phyloP scores from a whole-genome alignment of 2,329 filamentous ascomycete genomes.

The Trichophyton mentagrophytes region DNA sequence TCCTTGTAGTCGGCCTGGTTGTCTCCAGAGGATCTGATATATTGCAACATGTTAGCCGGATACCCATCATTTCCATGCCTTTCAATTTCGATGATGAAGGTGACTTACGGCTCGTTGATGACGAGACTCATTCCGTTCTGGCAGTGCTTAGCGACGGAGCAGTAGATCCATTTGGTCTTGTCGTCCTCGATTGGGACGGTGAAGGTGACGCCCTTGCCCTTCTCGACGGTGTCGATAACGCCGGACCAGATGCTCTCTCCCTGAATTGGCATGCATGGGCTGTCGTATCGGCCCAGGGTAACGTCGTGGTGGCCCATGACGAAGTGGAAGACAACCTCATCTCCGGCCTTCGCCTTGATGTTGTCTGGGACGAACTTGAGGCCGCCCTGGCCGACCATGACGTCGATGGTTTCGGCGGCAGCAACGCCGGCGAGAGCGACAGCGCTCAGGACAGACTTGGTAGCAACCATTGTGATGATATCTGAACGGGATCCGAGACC shows the following conservation, averaged over 20 bases:
- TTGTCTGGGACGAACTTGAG: constrained; percentile 7
- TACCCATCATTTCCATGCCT: background rate
- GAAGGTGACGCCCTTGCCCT: constrained; percentile 21
- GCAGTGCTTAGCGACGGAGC: constrained; percentile 39
- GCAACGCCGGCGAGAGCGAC: constrained; percentile 3
- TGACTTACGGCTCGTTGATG: constrained; percentile 36
- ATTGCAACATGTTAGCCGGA: background rate
- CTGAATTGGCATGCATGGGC: constrained; percentile 6
- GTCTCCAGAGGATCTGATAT: constrained; percentile 7
- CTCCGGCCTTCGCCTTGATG: constrained; percentile 6
- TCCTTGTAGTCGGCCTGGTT: constrained; percentile 7
- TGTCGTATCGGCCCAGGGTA: constrained; percentile 4
- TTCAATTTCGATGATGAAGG: background rate
- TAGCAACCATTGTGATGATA: background rate
- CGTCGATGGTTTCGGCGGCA: constrained; percentile 8
- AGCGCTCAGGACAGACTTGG: constrained; percentile 1
- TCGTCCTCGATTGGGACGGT: constrained; percentile 35
- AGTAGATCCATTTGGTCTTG: constrained; percentile 41
- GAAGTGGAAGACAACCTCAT: constrained; percentile 11
- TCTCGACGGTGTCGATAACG: constrained; percentile 8
- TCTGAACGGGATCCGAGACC: background rate
- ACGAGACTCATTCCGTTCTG: constrained; percentile 40
- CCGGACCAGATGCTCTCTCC: constrained; percentile 11
- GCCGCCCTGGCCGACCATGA: constrained; percentile 8
- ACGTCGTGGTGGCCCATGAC: constrained; percentile 10